A percentile compares a stretch with the other conserved stretches of the same genome.
phyloP scores from a whole-genome alignment of 257 asterid species.

The Primulina eburnea region DNA sequence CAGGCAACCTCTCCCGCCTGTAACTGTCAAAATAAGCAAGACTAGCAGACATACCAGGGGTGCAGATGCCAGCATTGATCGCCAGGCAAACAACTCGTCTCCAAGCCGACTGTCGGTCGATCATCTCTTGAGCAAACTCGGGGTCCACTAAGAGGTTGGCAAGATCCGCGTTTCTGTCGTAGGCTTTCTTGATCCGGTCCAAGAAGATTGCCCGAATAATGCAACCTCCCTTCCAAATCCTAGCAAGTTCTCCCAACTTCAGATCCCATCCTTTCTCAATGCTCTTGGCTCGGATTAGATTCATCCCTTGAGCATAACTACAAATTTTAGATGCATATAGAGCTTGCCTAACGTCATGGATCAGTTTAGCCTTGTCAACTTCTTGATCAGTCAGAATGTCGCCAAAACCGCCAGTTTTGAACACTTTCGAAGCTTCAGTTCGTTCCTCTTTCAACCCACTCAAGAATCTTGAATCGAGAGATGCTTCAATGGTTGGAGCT shows the following conservation, averaged over 20 bases:
- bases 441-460: slow-evolving; percentile 95
- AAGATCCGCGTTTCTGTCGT: slow-evolving; percentile 78
- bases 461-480: slow-evolving; percentile 87
- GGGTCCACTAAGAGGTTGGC: slow-evolving; percentile 91
- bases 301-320: slow-evolving; percentile 96
- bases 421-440: slow-evolving; percentile 73
- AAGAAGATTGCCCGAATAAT: slow-evolving; percentile 93
- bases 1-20: slow-evolving; percentile 82
- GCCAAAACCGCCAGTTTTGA: slow-evolving; percentile 62
- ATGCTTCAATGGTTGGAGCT: slow-evolving; percentile 92
- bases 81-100: slow-evolving; percentile 85
- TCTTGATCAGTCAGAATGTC: slow-evolving; percentile 55
- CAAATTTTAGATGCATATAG: slow-evolving; percentile 88
- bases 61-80: slow-evolving; percentile 79
- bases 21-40: slow-evolving; percentile 90
- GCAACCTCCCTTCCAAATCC: slow-evolving; percentile 99
- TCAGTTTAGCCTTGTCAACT: slow-evolving; percentile 61
- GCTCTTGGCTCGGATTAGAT: slow-evolving; percentile 89
- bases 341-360: slow-evolving; percentile 85
- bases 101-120: slow-evolving; percentile 92
- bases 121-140: slow-evolving; percentile 80
- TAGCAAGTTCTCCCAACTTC: slow-evolving; percentile 84
- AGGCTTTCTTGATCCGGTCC: slow-evolving; percentile 91
- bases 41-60: slow-evolving; percentile 96
- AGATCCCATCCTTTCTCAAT: slow-evolving; percentile 82